Evolutionary conservation across 495 filamentous ascomycete genomes (phyloP).

Genomic region (Aspergillus taichungensis): DNA sequence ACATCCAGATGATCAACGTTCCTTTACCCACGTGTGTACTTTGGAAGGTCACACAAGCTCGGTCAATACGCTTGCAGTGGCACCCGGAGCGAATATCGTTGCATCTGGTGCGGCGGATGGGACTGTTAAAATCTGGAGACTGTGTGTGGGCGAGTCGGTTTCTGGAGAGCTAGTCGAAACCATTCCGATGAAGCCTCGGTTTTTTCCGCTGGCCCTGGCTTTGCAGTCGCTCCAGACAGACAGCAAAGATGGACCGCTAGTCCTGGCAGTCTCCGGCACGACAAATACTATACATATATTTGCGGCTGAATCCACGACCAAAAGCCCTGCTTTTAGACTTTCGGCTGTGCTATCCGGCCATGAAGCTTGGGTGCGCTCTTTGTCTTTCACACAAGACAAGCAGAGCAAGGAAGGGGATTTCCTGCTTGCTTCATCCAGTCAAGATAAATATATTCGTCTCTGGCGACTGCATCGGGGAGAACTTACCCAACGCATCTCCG

Average conservation of each 20-base stretch:
- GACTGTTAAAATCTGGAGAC: slow-evolving; percentile 67
- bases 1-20: slow-evolving; percentile 7
- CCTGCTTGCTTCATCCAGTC: slow-evolving; percentile 84
- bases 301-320: slow-evolving; percentile 36
- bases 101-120: slow-evolving; percentile 74
- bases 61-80: slow-evolving; percentile 67
- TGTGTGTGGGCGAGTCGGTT: slow-evolving; percentile 32
- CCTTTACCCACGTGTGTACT: slow-evolving; percentile 38
- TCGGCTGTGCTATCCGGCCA: slow-evolving; percentile 79
- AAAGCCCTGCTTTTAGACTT: slow-evolving; percentile 48
- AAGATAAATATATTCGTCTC: slow-evolving; percentile 93
- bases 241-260: slow-evolving; percentile 37
- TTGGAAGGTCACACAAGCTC: slow-evolving; percentile 59
- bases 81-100: slow-evolving; percentile 47
- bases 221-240: slow-evolving; percentile 46
- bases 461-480: slow-evolving; percentile 76
- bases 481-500: slow-evolving; percentile 19
- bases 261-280: slow-evolving; percentile 81
- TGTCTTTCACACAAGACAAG: slow-evolving; percentile 65
- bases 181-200: slow-evolving; percentile 64
- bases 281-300: slow-evolving; percentile 70
- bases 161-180: slow-evolving; percentile 52
- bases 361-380: slow-evolving; percentile 86
- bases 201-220: slow-evolving; percentile 70
- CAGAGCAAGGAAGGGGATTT: slow-evolving; percentile 52